Evolutionary conservation across 371 early-diverging fungal species (phyloP).

Genomic region (Mortierella sp.): DNA sequence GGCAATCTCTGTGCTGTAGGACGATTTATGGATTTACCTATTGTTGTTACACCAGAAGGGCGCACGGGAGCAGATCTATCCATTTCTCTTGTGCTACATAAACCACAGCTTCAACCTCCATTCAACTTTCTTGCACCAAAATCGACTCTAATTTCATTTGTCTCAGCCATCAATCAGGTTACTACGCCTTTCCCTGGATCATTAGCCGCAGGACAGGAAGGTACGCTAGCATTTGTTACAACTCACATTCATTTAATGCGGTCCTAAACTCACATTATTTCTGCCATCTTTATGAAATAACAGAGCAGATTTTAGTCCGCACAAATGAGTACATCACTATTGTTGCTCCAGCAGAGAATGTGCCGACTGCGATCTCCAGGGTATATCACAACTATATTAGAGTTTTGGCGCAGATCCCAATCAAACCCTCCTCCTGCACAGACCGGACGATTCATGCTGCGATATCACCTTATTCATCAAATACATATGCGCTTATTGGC

Average conservation of each 20-base stretch:
- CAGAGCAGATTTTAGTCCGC: slow-evolving; percentile 41
- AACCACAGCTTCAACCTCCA: slow-evolving; percentile 27
- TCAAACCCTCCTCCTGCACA: slow-evolving; percentile 10
- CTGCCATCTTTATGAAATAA: neutral
- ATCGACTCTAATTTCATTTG: slow-evolving; percentile 19
- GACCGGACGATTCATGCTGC: slow-evolving; percentile 44
- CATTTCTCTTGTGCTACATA: slow-evolving; percentile 23
- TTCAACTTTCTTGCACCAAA: slow-evolving; percentile 28
- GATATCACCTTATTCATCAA: slow-evolving; percentile 36
- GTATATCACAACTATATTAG: slow-evolving; percentile 21
- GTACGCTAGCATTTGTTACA: neutral
- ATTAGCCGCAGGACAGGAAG: neutral
- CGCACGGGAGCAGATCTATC: slow-evolving; percentile 30
- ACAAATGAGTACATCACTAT: slow-evolving; percentile 35
- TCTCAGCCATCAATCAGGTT: slow-evolving; percentile 40
- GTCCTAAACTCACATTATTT: neutral
- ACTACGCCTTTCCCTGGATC: slow-evolving; percentile 16
- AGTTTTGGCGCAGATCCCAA: slow-evolving; percentile 21
- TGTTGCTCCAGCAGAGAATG: slow-evolving; percentile 11
- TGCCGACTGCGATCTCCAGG: slow-evolving; percentile 35
- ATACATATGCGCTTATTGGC: slow-evolving; percentile 44
- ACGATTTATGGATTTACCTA: slow-evolving; percentile 23
- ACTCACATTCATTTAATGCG: neutral
- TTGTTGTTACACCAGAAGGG: slow-evolving; percentile 35
- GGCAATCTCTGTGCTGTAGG: slow-evolving; percentile 41